Evolutionary conservation across 768 basidiomycete genomes (phyloP).

Genomic region (Daedalea quercina): DNA sequence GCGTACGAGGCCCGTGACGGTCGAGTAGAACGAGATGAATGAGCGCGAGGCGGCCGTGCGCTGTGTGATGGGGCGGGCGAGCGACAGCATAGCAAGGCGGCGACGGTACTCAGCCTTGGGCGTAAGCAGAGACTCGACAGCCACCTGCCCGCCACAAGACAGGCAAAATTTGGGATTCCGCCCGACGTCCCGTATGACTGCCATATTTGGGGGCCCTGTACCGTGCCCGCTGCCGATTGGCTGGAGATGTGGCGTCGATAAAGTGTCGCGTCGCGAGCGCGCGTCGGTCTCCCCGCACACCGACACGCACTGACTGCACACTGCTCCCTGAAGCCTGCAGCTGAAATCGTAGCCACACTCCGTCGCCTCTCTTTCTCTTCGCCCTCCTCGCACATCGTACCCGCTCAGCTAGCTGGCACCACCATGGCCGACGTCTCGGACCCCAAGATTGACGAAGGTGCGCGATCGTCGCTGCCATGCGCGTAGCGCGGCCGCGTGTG

Average conservation of each 20-base stretch:
- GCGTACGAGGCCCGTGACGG: slow-evolving; percentile 16
- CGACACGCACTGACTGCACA: too few relatives aligned
- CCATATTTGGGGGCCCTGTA: not conserved
- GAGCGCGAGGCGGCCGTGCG: slow-evolving; percentile 4
- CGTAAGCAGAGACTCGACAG: too few relatives aligned
- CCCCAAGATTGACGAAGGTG: slow-evolving; percentile 68
- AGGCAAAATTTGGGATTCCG: not conserved
- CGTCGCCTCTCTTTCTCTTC: not conserved
- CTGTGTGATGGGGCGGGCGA: not conserved
- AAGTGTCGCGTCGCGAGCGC: too few relatives aligned
- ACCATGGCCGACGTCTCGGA: slow-evolving; percentile 77
- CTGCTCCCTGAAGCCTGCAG: not conserved
- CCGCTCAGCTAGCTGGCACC: not conserved
- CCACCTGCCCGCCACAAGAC: not conserved
- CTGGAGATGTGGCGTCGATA: not conserved
- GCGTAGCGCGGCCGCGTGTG: slow-evolving; percentile 14
- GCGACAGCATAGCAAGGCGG: not conserved
- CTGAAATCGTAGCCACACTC: not conserved
- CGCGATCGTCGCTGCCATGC: slow-evolving; percentile 15
- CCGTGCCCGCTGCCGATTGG: not conserved
- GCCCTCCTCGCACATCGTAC: not conserved
- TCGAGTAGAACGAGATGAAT: slow-evolving; percentile 17
- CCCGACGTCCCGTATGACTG: not conserved
- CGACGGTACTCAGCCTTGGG: not conserved
- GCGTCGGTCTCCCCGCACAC: too few relatives aligned